Evolutionary conservation across 2,329 filamentous ascomycete species (phyloP), one percentile per base, ranked within the genome.

Genomic region (Phaeophleospora eucalypticola): DNA sequence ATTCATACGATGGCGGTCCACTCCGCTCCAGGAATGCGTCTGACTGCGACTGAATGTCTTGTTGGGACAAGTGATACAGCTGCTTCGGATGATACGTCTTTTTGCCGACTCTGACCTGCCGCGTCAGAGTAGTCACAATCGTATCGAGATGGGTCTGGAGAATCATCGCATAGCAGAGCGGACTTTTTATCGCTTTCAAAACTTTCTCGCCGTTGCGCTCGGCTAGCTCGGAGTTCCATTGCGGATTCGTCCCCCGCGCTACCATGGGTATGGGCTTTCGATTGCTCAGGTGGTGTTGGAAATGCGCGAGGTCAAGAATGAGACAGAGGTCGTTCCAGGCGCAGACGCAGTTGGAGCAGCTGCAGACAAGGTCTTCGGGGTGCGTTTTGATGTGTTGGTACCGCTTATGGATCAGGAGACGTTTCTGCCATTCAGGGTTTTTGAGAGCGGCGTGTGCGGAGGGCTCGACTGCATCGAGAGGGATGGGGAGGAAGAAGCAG

Each of bases 321-420:
- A 80, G 56, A 48, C 71, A 72, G 4, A 82, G 70, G 12, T 76
- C 72, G 53, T 78, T 78, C 80, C 79, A 83, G 2, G 74, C 70
- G 32, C 79, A 58, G 36, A 78, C 63, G 57, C 80, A 82, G 0
- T 75, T 77, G 19, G 79, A 61, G 56, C 79, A 83, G 1, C 76
- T 79, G 64, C 80, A 83, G 3, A 79, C 62, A n/a, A 70, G 58
- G 9, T 59, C 43, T 0, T 70, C 66, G 50, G 81, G 70, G 0
- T 74, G 71, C 1, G 67, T 52, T 33, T 65, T 65, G 16, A 82
- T 68, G 56, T 82, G 77, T 49, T 76, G 74, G 54, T 77, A 80
- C 0, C 72, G 70, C 36, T 70, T 72, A 58, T 78, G 73, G 20
- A 79, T 71, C 21, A 60, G 60, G 6, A 74, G 60, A 40, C 70